Conservation (phyloP, 2,329 filamentous ascomycete species). For the Dryadomyces quercus-mongolicae region DNA sequence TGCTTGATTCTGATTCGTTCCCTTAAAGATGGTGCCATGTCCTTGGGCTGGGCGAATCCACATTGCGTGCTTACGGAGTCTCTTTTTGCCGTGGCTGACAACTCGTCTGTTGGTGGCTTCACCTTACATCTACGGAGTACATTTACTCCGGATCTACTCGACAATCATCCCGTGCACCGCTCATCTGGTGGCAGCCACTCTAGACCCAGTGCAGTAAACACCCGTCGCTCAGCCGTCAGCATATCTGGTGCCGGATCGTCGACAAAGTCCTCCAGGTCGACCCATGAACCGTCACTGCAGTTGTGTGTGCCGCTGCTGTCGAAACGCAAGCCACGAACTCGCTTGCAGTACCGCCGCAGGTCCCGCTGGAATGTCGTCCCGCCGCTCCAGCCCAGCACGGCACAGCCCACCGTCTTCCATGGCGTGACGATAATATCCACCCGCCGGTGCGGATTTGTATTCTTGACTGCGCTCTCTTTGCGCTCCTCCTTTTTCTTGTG, state of each 20-base stretch:
- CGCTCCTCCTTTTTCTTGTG: neutral
- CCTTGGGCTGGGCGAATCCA: neutral
- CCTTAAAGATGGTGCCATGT: no score
- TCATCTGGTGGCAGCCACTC: slow-evolving; percentile 54
- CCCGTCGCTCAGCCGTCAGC: slow-evolving; percentile 63
- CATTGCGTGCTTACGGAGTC: neutral
- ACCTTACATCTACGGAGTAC: neutral
- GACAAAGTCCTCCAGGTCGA: slow-evolving; percentile 55
- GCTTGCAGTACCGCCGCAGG: slow-evolving; percentile 66
- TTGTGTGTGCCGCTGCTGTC: slow-evolving; percentile 78
- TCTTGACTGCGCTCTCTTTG: slow-evolving; percentile 29
- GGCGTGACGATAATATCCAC: slow-evolving; percentile 88
- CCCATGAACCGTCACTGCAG: slow-evolving; percentile 49
- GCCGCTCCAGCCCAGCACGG: slow-evolving; percentile 77
- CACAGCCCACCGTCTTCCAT: slow-evolving; percentile 82
- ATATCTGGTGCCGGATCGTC: slow-evolving; percentile 45
- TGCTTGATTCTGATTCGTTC: neutral
- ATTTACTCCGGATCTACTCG: neutral
- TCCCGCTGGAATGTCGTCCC: slow-evolving; percentile 87
- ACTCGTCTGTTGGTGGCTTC: neutral
- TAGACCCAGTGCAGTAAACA: slow-evolving; percentile 67
- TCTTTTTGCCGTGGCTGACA: no score
- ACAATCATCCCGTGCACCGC: slow-evolving; percentile 49
- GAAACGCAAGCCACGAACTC: slow-evolving; percentile 66
- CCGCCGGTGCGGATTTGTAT: slow-evolving; percentile 64